Base-by-base conservation (phyloP, 371 early-diverging fungal genomes). In the Mucor mucedo region DNA sequence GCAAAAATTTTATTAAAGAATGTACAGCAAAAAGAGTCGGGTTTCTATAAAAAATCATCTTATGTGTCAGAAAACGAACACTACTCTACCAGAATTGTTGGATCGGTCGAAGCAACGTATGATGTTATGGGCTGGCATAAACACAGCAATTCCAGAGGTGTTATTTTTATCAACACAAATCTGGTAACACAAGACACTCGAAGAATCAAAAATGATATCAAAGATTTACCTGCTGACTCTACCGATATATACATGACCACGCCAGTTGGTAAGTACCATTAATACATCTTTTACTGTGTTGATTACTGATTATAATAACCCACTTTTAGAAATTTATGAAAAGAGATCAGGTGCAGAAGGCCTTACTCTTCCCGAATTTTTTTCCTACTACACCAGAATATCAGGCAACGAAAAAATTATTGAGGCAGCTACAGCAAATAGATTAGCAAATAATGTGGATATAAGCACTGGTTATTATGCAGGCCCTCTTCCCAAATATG, bases 41-140 rank as follows among this genome's bases (percentile, higher is more conserved):
- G 60, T 13, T 52, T 38, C 14, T 30, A 52, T 52, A 7, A 55
- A 13, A 47, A 35, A 45, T 16, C 54, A 4, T 44, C 54, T 5
- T 47, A 30, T 13, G 28, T 45, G 21, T 8, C 2, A n/a, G 38
- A 45, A 32, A 16, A 4, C 13, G 29, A 62, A 27, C 63, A 62
- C 40, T 41, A 29, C 14, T 14, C 28, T 16, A 28, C 29, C 4
- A 21, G 63, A 6, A 40, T 62, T 7, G 16, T 62, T 38, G 48
- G 41, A 0, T 48, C 56, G 2, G 50, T 62, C 5, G 62, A 62
- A 38, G 62, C 62, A 6, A 39, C 39, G 0, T 62, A 55, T 39
- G 62, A 62, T 13, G 10, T 48, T 11, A 5, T 49, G 5, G 63
- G 56, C 4, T 62, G 40, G 29, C 8, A 35, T 5, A 62, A 21